These are phyloP conservation scores for Salvia rosmarinus DNA, from an alignment of 257 asterid species.

Conservation along the genomic window DNA sequence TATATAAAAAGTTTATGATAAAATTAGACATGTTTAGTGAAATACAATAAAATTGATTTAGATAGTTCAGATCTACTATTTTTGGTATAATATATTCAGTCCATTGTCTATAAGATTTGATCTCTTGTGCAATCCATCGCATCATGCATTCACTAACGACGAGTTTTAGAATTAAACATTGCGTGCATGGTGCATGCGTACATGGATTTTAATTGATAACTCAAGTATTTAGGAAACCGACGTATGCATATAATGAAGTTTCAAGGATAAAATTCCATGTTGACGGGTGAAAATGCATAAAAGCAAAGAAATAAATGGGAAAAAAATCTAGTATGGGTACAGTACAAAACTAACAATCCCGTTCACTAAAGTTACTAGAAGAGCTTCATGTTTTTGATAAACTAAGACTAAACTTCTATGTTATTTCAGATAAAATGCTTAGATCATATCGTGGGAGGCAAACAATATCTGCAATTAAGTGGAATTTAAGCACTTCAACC, in stretches of 20 bases:
- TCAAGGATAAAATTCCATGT: too few relatives aligned
- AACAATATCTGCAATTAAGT: too few relatives aligned
- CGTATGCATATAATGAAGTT: too few relatives aligned
- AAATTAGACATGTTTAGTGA: not conserved
- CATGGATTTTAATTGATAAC: too few relatives aligned
- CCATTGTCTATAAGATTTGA: too few relatives aligned
- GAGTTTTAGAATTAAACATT: too few relatives aligned
- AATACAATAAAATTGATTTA: not conserved
- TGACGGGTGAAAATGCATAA: not conserved
- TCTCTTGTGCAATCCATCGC: too few relatives aligned
- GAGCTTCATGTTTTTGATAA: conserved; percentile 10
- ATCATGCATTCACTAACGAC: too few relatives aligned
- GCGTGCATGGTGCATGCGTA: too few relatives aligned
- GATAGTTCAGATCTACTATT: too few relatives aligned
- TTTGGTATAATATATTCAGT: too few relatives aligned
- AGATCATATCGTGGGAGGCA: conserved; percentile 26
- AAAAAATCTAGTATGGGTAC: not conserved
- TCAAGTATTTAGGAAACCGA: too few relatives aligned
- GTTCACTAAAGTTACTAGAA: conserved; percentile 8
- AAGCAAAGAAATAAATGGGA: not conserved
- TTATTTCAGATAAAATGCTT: conserved; percentile 15
- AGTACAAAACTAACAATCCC: conserved; percentile 13
- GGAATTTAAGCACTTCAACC: not conserved
- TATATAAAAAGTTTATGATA: not conserved
- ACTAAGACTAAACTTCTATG: not conserved